phyloP scores from a whole-genome alignment of 176 grass and related monocot species.

The Eragrostis curvula region DNA sequence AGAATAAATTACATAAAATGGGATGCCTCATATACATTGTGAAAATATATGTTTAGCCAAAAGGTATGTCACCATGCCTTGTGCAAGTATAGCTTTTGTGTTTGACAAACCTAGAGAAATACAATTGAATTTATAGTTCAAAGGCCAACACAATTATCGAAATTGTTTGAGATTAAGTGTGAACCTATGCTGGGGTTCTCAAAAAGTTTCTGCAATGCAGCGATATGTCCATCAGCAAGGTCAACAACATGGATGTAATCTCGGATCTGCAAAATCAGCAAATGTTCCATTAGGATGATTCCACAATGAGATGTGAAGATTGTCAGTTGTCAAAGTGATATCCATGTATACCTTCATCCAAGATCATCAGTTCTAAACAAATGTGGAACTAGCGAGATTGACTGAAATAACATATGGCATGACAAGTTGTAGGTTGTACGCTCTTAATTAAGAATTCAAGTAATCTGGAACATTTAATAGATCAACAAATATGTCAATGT shows the following conservation, averaged over 20 bases:
- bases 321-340: slow-evolving; percentile 12
- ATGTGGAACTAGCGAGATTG: slow-evolving; percentile 16
- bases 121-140: background rate
- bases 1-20: slow-evolving; percentile 25
- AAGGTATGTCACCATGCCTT: background rate
- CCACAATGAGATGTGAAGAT: background rate
- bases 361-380: slow-evolving; percentile 2
- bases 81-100: background rate
- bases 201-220: slow-evolving; percentile 85
- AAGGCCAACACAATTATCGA: background rate
- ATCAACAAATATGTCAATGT: background rate
- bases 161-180: slow-evolving; percentile 7
- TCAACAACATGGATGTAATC: slow-evolving; percentile 95
- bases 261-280: slow-evolving; percentile 60
- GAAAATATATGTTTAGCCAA: background rate
- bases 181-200: slow-evolving; percentile 68
- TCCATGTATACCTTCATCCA: background rate
- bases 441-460: slow-evolving; percentile 17
- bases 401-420: background rate
- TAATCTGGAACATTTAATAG: background rate
- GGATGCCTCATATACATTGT: background rate
- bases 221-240: slow-evolving; percentile 87
- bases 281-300: slow-evolving; percentile 15
- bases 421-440: background rate
- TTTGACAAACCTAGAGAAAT: slow-evolving; percentile 3